Conservation (phyloP, 495 filamentous ascomycete species). For the Hamigera avellanea region DNA sequence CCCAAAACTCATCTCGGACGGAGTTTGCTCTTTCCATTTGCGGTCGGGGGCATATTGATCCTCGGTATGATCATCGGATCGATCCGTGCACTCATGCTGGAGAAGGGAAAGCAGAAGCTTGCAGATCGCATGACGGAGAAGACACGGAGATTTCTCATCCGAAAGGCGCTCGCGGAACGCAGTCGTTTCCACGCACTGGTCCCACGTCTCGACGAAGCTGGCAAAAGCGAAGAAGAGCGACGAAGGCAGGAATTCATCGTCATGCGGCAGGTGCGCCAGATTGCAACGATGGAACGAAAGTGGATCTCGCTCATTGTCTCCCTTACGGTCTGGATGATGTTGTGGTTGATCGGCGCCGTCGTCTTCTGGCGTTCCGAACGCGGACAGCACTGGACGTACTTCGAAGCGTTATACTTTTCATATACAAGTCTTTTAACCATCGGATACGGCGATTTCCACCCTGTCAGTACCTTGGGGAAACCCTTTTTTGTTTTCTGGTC, state of each 20-base stretch:
- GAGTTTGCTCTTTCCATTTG: constrained; percentile 64
- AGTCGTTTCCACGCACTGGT: constrained; percentile 5
- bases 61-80: constrained; percentile 79
- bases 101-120: constrained; percentile 61
- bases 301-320: constrained; percentile 62
- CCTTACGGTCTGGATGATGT: constrained; percentile 45
- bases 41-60: constrained; percentile 68
- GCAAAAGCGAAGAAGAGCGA: constrained; percentile 39
- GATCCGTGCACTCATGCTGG: constrained; percentile 67
- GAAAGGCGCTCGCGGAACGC: constrained; percentile 10
- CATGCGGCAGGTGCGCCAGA: constrained; percentile 63
- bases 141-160: constrained; percentile 45
- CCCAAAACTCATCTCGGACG: constrained; percentile 52
- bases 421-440: constrained; percentile 74
- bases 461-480: constrained; percentile 58
- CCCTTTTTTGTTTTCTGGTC: constrained; percentile 88
- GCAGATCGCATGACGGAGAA: constrained; percentile 59
- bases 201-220: constrained; percentile 5
- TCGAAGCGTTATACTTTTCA: constrained; percentile 66
- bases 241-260: constrained; percentile 61
- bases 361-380: constrained; percentile 53
- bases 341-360: constrained; percentile 72
- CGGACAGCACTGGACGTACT: constrained; percentile 62
- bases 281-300: constrained; percentile 43
- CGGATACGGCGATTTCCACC: constrained; percentile 71